Conservation (phyloP, 2,329 filamentous ascomycete genomes). For the Colletotrichum sp. region DNA sequence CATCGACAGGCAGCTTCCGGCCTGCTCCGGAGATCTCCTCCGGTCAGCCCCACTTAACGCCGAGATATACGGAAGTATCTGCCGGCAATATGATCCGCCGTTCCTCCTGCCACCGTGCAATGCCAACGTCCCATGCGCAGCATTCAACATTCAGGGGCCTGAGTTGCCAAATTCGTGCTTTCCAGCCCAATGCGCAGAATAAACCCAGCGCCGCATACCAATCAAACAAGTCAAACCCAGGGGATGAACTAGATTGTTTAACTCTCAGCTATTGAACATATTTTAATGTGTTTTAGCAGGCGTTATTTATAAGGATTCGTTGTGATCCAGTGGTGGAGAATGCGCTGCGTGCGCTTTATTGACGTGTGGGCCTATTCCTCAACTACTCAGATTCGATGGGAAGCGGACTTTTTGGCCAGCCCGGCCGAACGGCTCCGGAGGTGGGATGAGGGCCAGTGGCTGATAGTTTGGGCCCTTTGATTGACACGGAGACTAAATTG, state of each 20-base stretch:
- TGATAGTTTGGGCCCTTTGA: not conserved
- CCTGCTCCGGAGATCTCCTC: not conserved
- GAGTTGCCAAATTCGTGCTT: not conserved
- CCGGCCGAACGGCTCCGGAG: not conserved
- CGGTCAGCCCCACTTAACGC: not conserved
- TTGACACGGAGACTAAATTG: not conserved
- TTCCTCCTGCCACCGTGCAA: not conserved
- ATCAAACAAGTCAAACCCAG: not conserved
- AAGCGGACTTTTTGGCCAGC: not conserved
- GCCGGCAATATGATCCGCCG: not conserved
- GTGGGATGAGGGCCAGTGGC: not conserved
- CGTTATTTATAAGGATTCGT: not conserved
- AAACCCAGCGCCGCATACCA: not conserved
- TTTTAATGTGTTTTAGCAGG: not conserved
- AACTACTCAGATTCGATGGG: not conserved
- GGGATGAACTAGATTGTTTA: not conserved
- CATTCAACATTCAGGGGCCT: not conserved
- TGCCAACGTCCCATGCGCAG: not conserved
- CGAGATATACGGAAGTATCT: not conserved
- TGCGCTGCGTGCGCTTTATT: not conserved
- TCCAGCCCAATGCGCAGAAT: not conserved
- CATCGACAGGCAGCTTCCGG: not conserved
- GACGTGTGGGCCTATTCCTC: not conserved
- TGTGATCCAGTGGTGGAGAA: not conserved
- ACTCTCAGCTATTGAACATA: not conserved